These are phyloP conservation scores for Cercospora zeina DNA, from an alignment of 2,329 filamentous ascomycete genomes.

Conservation along the genomic window DNA sequence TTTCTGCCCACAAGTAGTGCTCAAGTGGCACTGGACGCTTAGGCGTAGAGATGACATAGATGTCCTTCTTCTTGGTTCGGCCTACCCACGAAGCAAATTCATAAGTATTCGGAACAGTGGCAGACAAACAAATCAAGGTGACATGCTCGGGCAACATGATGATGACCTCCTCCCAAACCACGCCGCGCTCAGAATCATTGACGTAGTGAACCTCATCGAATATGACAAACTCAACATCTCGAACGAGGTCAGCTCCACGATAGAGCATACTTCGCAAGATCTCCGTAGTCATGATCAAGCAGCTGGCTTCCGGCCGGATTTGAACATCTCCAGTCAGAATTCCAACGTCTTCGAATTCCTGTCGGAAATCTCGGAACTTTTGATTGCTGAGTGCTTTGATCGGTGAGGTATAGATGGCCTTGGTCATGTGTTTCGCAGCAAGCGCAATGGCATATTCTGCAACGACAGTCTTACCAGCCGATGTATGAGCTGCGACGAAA, in stretches of 20 bases:
- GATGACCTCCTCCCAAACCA: constrained; percentile 99
- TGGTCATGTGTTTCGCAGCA: constrained; percentile 98
- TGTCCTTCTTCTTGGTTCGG: constrained; percentile 96
- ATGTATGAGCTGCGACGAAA: constrained; percentile 96
- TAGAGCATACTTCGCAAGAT: constrained; percentile 98
- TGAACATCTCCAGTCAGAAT: constrained; percentile 97
- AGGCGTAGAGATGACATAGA: constrained; percentile 96
- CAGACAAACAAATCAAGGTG: constrained; percentile 89
- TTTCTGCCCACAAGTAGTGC: constrained; percentile 91
- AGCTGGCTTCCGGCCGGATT: constrained; percentile 95
- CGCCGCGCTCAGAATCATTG: constrained; percentile 90
- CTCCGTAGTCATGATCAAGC: constrained; percentile 98
- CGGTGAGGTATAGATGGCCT: constrained; percentile 97
- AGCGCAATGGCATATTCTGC: constrained; percentile 97
- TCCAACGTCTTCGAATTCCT: constrained; percentile 89
- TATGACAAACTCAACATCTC: constrained; percentile 97
- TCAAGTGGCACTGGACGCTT: constrained; percentile 94
- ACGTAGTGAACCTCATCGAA: constrained; percentile 99
- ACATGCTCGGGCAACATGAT: constrained; percentile 99
- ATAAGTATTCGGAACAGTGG: constrained; percentile 94
- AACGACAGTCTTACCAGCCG: constrained; percentile 95
- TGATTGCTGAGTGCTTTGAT: constrained; percentile 99
- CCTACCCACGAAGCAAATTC: constrained; percentile 99
- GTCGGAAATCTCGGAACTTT: constrained; percentile 93
- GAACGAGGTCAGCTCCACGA: constrained; percentile 88